Conservation (phyloP, 176 grass and related monocot genomes). For the Carex pumila region DNA sequence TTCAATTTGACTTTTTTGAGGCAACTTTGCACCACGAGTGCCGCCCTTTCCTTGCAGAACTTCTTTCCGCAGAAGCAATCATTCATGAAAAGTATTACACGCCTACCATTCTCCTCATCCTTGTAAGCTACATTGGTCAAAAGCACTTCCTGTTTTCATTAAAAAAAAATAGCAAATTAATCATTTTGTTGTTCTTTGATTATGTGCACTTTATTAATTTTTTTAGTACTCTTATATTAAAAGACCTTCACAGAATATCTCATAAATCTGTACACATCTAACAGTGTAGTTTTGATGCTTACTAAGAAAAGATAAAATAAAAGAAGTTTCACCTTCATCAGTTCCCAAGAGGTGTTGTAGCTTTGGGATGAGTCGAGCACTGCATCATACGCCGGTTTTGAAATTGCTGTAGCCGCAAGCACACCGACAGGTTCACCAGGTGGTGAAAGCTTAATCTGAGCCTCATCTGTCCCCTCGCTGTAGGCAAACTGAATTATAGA, state of each 20-base stretch:
- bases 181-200: not conserved
- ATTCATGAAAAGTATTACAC: constrained; percentile 75
- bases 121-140: constrained; percentile 46
- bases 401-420: constrained; percentile 95
- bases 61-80: constrained; percentile 73
- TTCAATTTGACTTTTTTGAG: constrained; percentile 59
- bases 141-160: constrained; percentile 61
- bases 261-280: not conserved
- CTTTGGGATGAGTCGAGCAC: constrained; percentile 86
- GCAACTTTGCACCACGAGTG: constrained; percentile 62
- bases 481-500: constrained; percentile 74
- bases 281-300: not conserved
- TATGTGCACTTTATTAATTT: not conserved
- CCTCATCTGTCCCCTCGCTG: constrained; percentile 27
- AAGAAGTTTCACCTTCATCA: constrained; percentile 66
- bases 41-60: constrained; percentile 91
- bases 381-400: constrained; percentile 73
- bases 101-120: constrained; percentile 53
- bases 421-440: constrained; percentile 97
- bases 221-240: not conserved
- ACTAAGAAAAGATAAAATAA: not conserved
- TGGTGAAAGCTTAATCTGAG: constrained; percentile 24
- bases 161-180: constrained; percentile 4
- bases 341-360: constrained; percentile 95
- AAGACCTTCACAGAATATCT: not conserved